A percentile compares a stretch with the other conserved stretches of the same genome.
phyloP scores from a whole-genome alignment of 768 basidiomycete species.

The Mycena latifolia region DNA sequence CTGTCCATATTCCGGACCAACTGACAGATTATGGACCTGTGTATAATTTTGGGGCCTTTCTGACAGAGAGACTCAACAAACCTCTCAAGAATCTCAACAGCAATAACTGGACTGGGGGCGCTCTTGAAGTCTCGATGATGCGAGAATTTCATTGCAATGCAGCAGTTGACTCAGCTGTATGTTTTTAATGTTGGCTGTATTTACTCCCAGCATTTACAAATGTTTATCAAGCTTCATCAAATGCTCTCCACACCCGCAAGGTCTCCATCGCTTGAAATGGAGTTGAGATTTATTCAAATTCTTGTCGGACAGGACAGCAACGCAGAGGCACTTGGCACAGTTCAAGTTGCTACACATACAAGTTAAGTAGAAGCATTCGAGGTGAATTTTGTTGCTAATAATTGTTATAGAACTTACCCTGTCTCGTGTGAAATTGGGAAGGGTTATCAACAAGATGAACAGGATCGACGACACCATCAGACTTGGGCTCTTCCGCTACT shows the following conservation, averaged over 20 bases:
- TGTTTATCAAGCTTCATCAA: too few relatives aligned
- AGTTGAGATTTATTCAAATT: not conserved
- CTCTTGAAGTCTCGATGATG: slow-evolving; percentile 45
- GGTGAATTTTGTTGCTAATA: too few relatives aligned
- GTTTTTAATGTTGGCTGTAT: too few relatives aligned
- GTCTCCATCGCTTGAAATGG: not conserved
- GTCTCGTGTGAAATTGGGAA: slow-evolving; percentile 9
- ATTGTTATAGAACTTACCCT: not conserved
- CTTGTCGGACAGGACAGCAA: not conserved
- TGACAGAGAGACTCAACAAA: slow-evolving; percentile 44
- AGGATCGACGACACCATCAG: not conserved
- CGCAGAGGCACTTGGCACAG: not conserved
- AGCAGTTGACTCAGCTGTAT: slow-evolving; percentile 28
- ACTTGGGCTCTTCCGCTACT: slow-evolving; percentile 8
- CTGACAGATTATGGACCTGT: slow-evolving; percentile 42
- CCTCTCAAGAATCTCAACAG: slow-evolving; percentile 36
- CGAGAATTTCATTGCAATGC: slow-evolving; percentile 37
- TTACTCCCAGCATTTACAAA: too few relatives aligned
- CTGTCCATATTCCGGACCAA: slow-evolving; percentile 34
- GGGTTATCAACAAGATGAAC: not conserved
- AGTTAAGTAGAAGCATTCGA: too few relatives aligned
- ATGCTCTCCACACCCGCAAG: not conserved
- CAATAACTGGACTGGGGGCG: slow-evolving; percentile 40
- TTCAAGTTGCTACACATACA: slow-evolving; percentile 20
- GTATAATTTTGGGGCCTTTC: slow-evolving; percentile 45